Percentiles rank a stretch among this genome's conserved stretches.
Evolutionary conservation across 371 early-diverging fungal species (phyloP).

Genomic region (Phascolomyces articulosus): DNA sequence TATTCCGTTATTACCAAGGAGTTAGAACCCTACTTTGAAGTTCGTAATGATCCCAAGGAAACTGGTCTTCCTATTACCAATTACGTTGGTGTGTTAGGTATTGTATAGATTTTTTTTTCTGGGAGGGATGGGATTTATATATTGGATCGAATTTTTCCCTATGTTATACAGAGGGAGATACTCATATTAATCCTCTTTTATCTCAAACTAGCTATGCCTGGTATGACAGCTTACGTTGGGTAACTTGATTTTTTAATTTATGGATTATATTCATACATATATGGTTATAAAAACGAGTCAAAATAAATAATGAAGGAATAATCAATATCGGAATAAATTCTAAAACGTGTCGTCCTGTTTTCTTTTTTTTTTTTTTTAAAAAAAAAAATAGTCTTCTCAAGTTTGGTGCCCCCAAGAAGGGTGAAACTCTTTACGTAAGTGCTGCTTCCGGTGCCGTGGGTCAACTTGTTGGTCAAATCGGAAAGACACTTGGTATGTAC

Average conservation of each 20-base stretch:
- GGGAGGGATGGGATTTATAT: too few relatives aligned
- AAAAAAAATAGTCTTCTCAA: conserved; percentile 13
- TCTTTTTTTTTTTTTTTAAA: background rate
- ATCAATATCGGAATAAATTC: too few relatives aligned
- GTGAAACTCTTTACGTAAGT: conserved; percentile 57
- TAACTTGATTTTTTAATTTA: conserved; percentile 6
- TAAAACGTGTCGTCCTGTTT: too few relatives aligned
- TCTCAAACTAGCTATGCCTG: conserved; percentile 65
- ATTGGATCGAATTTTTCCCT: too few relatives aligned
- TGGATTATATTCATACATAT: too few relatives aligned
- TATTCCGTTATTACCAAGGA: conserved; percentile 40
- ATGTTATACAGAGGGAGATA: too few relatives aligned
- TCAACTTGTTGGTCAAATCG: conserved; percentile 66
- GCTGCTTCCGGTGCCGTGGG: conserved; percentile 64
- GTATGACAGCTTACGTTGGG: conserved; percentile 52
- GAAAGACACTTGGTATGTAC: conserved; percentile 62
- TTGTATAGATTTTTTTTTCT: conserved; percentile 50
- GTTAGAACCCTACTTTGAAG: conserved; percentile 22
- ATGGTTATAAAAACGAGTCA: too few relatives aligned
- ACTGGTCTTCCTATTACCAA: conserved; percentile 49
- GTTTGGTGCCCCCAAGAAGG: conserved; percentile 42
- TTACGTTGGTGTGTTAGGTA: conserved; percentile 57
- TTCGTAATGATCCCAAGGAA: conserved; percentile 41
- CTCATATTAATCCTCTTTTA: too few relatives aligned
- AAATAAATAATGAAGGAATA: too few relatives aligned